Base-by-base conservation (phyloP, 441 rosid species). In the Populus hybrid region DNA sequence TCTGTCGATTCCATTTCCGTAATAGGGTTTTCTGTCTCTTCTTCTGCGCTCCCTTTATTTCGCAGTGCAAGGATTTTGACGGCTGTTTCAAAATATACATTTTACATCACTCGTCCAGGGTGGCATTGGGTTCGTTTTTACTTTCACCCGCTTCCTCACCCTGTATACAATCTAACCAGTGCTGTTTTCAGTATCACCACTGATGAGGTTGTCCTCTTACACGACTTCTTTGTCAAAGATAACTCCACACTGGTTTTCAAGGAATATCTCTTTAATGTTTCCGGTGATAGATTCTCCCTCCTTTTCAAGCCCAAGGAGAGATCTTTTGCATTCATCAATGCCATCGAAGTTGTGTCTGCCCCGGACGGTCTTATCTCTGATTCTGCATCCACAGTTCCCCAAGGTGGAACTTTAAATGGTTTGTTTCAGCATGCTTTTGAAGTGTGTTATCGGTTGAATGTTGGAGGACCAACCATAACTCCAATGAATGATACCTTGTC, bases 291-390 rank as follows among this genome's bases (percentile, higher is more conserved):
- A 28, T 84, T 93, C n/a, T 71, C 84, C 29, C 77, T 91, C 76
- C 75, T 80, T 75, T 90, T 93, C 79, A 68, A 72, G 6, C 97
- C 94, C 0, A 75, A 74, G 86, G 71, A 77, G 87, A 66, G 79
- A 21, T 92, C 99, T 1, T 85, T 83, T 12, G 97, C 98, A 2
- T 92, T 92, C 61, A 79, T 95, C 76, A 90, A 92, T 24, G 96
- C 95, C 29, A 76, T 93, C 20, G 99, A 95, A 87, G 86, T 95
- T 67, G 92, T 94, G 26, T 94, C 97, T 9, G 97, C 90, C 2
- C 95, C 94, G 0, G 92, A 87, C n/a, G 75, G 9, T 31, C 70
- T 87, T 29, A 83, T 91, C 67, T 72, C 87, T 16, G 89, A 92
- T 68, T 68, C 83, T 9, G 97, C 88, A 23, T 79, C 86, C 4